These are phyloP conservation scores for Solanum clarkiae DNA, from an alignment of 257 asterid genomes.

Conservation along the genomic window DNA sequence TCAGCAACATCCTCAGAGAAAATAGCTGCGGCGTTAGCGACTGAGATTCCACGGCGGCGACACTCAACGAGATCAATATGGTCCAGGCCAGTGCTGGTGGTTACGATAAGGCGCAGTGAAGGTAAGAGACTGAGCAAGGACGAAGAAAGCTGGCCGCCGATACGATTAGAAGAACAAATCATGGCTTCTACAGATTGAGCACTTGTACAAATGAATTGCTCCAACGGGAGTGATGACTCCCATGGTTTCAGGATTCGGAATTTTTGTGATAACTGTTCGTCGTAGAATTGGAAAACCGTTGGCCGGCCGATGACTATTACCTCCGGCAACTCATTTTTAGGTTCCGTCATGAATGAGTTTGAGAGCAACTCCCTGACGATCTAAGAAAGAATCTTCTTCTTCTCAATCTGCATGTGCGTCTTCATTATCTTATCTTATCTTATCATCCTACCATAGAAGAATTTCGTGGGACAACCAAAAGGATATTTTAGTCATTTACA, in stretches of 20 bases:
- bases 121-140: constrained; percentile 34
- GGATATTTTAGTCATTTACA: no score
- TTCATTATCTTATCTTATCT: no score
- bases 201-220: constrained; percentile 27
- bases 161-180: constrained; percentile 4
- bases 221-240: constrained; percentile 39
- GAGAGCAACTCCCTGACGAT: no score
- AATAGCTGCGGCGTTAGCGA: constrained; percentile 25
- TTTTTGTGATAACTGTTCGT: constrained; percentile 9
- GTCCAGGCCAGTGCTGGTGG: constrained; percentile 55
- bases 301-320: constrained; percentile 49
- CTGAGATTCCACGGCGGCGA: constrained; percentile 42
- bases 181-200: constrained; percentile 37
- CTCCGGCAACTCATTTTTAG: neutral
- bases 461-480: no score
- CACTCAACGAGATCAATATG: constrained; percentile 56
- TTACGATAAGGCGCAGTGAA: constrained; percentile 32
- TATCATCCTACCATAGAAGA: no score
- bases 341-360: neutral
- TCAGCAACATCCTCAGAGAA: constrained; percentile 20
- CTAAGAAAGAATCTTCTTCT: no score
- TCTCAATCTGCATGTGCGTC: no score
- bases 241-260: constrained; percentile 35
- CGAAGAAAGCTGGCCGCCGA: no score
- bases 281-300: constrained; percentile 4